Percentiles rank a stretch among this genome's conserved stretches.
Evolutionary conservation across 2,329 filamentous ascomycete species (phyloP).

Genomic region (Tricladium varicosporioides): DNA sequence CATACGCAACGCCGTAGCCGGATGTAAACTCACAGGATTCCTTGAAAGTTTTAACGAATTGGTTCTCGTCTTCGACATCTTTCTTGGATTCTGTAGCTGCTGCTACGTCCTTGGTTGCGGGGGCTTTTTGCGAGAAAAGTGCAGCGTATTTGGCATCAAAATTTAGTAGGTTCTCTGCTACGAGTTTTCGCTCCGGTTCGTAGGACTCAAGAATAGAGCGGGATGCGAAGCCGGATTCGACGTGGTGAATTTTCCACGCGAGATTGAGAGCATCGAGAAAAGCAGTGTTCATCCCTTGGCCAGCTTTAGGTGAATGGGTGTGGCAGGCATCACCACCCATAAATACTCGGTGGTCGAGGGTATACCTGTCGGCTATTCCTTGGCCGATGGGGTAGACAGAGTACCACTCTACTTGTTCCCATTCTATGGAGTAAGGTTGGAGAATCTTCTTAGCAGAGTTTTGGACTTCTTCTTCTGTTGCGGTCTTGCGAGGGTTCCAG

Average conservation of each 20-base stretch:
- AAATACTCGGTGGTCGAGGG: slow-evolving; percentile 67
- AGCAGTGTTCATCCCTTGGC: slow-evolving; percentile 78
- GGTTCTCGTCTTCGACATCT: slow-evolving; percentile 56
- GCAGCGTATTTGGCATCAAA: slow-evolving; percentile 91
- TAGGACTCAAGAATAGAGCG: slow-evolving; percentile 79
- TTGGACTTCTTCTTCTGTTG: slow-evolving; percentile 63
- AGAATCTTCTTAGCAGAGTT: slow-evolving; percentile 63
- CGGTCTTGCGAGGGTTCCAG: slow-evolving; percentile 60
- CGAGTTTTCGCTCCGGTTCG: slow-evolving; percentile 78
- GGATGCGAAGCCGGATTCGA: slow-evolving; percentile 77
- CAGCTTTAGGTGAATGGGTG: slow-evolving; percentile 75
- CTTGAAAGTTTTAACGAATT: slow-evolving; percentile 89
- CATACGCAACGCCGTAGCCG: slow-evolving; percentile 86
- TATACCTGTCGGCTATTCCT: slow-evolving; percentile 67
- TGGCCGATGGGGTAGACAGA: slow-evolving; percentile 77
- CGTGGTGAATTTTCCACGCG: slow-evolving; percentile 93
- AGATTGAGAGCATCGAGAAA: slow-evolving; percentile 83
- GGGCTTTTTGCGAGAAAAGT: slow-evolving; percentile 78
- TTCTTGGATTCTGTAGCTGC: slow-evolving; percentile 51
- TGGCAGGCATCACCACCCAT: slow-evolving; percentile 77
- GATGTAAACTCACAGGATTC: slow-evolving; percentile 89
- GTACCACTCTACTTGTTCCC: slow-evolving; percentile 70
- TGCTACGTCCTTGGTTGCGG: slow-evolving; percentile 69
- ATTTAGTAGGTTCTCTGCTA: slow-evolving; percentile 78
- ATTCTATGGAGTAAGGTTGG: slow-evolving; percentile 64